Evolutionary conservation across 2,329 filamentous ascomycete species (phyloP).

Genomic region (Pyricularia grisea): DNA sequence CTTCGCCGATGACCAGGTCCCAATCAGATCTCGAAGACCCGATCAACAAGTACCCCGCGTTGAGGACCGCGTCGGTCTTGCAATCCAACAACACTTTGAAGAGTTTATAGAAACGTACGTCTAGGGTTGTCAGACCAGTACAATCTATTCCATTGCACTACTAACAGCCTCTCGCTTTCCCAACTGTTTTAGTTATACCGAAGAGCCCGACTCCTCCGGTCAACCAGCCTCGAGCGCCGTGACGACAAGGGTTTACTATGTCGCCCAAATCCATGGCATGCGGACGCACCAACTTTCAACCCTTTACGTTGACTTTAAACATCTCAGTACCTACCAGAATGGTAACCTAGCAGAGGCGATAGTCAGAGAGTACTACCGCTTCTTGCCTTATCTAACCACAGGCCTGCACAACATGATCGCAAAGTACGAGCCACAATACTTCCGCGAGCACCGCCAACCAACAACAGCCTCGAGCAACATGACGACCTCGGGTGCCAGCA

Average conservation of each 20-base stretch:
- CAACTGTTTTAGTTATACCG: constrained; percentile 45
- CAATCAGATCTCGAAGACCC: constrained; percentile 36
- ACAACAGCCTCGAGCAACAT: constrained; percentile 59
- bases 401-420: constrained; percentile 88
- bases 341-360: constrained; percentile 79
- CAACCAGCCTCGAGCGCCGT: constrained; percentile 57
- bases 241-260: constrained; percentile 74
- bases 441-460: constrained; percentile 81
- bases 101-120: constrained; percentile 67
- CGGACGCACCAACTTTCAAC: constrained; percentile 68
- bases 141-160: not conserved
- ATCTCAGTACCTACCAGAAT: constrained; percentile 68
- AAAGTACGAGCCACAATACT: constrained; percentile 91
- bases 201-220: constrained; percentile 56
- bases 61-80: constrained; percentile 66
- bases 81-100: constrained; percentile 69
- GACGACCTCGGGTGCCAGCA: constrained; percentile 58
- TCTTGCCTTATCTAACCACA: constrained; percentile 81
- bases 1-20: constrained; percentile 56
- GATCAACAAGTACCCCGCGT: constrained; percentile 56
- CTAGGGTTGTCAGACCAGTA: not conserved
- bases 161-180: constrained; percentile 6
- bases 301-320: constrained; percentile 79
- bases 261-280: constrained; percentile 75
- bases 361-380: constrained; percentile 87